phyloP scores from a whole-genome alignment of 1,284 basidiomycete species.

The Ceratobasidium sp. region DNA sequence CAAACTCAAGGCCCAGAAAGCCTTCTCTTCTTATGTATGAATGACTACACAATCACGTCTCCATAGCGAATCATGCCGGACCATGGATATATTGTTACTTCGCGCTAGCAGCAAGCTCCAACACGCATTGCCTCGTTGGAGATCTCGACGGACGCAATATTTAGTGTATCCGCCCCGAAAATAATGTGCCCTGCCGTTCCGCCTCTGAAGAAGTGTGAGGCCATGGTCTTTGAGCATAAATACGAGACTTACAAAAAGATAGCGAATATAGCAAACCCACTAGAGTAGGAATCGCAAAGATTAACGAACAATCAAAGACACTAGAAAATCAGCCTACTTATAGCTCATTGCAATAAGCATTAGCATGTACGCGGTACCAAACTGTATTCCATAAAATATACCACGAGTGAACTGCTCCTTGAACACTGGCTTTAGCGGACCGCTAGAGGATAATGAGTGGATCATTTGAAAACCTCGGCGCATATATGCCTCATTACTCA shows the following conservation, averaged over 20 bases:
- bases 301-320: background rate
- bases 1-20: too few relatives aligned
- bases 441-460: background rate
- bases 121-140: constrained; percentile 2
- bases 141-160: background rate
- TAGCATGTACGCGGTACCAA: constrained; percentile 34
- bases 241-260: constrained; percentile 34
- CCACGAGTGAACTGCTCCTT: constrained; percentile 35
- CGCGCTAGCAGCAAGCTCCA: constrained; percentile 14
- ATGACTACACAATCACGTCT: too few relatives aligned
- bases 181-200: constrained; percentile 27
- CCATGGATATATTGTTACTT: too few relatives aligned
- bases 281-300: background rate
- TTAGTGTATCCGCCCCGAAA: constrained; percentile 33
- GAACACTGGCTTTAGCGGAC: background rate
- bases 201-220: constrained; percentile 1
- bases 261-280: constrained; percentile 32
- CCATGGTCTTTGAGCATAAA: too few relatives aligned
- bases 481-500: constrained; percentile 4
- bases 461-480: background rate
- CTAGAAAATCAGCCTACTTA: constrained; percentile 15
- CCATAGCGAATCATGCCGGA: too few relatives aligned
- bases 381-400: constrained; percentile 35
- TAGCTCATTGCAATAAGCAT: constrained; percentile 44
- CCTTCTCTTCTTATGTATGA: too few relatives aligned